Base-by-base conservation (phyloP, 495 filamentous ascomycete species). In the Copromyces sp. region DNA sequence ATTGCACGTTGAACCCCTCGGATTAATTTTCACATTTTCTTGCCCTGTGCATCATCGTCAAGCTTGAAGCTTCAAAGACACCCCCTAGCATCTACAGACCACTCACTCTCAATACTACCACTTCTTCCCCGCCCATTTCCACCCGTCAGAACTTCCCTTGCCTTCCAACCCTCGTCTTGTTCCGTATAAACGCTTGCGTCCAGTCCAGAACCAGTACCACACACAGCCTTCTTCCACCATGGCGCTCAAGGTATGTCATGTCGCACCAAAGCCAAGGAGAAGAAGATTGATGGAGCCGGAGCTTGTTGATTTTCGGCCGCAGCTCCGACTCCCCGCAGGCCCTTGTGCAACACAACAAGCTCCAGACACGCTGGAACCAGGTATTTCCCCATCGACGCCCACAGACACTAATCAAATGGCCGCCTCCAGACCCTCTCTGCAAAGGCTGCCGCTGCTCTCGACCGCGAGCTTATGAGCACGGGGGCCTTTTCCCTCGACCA, bases 401-500 rank as follows among this genome's bases (percentile, higher is more conserved):
- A 59, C 39, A 11, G 4, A 44, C 9, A 40, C 72, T 72, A 68
- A 78, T 73, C 78, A 71, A 79, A 77, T 71, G 41, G 29, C 24
- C 32, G 16, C 45, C 68, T 24, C 5, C 70, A 97, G 94, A 95
- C 93, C 40, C 87, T 97, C 71, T 91, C 90, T 0, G 92, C 94
- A 39, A 94, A 94, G 81, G 92, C 93, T 77, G 95, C 95, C 3
- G 90, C 91, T 0, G 91, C 92, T 41, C 88, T 99, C 4, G 95
- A 99, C 80, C 89, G 91, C 80, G 95, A 99, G 76, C 89, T 99
- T 53, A 98, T 98, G 95, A 92, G 89, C 80, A 85, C 89, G 24
- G 94, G 96, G 4, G 95, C 91, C 29, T 99, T 94, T 84, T 97
- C 94, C 3, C 86, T 99, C 47, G 95, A 98, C 81, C 95, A 99